A percentile compares a stretch with the other conserved stretches of the same genome.
phyloP scores from a whole-genome alignment of 2,329 filamentous ascomycete species.

The Exophiala oligosperma region DNA sequence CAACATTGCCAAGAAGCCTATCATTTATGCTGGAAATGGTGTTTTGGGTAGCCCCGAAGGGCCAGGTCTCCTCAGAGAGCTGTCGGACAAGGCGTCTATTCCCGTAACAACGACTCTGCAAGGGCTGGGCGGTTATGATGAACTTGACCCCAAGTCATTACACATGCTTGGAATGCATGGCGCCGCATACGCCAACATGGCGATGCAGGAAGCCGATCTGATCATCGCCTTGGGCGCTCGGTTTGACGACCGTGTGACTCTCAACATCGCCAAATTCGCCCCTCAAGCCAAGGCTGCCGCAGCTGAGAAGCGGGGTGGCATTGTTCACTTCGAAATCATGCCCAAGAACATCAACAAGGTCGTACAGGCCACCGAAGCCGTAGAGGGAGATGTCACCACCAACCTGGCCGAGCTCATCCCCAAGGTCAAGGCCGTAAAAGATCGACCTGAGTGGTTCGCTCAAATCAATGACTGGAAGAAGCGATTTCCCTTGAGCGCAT shows the following conservation, averaged over 20 bases:
- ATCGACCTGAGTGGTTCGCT: constrained; percentile 81
- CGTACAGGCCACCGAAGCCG: constrained; percentile 90
- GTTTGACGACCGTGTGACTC: constrained; percentile 94
- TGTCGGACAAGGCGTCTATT: constrained; percentile 87
- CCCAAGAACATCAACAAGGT: constrained; percentile 99
- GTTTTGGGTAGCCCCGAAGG: constrained; percentile 79
- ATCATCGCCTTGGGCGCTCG: constrained; percentile 92
- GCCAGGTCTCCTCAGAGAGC: constrained; percentile 73
- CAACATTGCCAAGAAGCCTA: constrained; percentile 87
- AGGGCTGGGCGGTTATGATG: constrained; percentile 90
- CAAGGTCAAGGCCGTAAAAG: constrained; percentile 61
- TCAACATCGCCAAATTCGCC: constrained; percentile 79
- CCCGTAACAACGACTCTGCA: constrained; percentile 96
- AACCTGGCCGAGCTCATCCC: constrained; percentile 78
- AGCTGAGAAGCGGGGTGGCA: constrained; percentile 82
- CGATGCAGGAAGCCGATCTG: constrained; percentile 94
- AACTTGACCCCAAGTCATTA: constrained; percentile 88
- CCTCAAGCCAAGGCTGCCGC: constrained; percentile 84
- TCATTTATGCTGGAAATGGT: constrained; percentile 94
- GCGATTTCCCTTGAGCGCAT: constrained; percentile 81
- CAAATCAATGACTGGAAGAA: constrained; percentile 90
- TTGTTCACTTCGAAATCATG: constrained; percentile 97
- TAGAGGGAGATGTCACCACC: constrained; percentile 84
- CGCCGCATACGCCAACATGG: constrained; percentile 94
- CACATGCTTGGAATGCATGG: constrained; percentile 99